Evolutionary conservation across 148 eudicot species (phyloP).

Genomic region (Chenopodium berlandieri): DNA sequence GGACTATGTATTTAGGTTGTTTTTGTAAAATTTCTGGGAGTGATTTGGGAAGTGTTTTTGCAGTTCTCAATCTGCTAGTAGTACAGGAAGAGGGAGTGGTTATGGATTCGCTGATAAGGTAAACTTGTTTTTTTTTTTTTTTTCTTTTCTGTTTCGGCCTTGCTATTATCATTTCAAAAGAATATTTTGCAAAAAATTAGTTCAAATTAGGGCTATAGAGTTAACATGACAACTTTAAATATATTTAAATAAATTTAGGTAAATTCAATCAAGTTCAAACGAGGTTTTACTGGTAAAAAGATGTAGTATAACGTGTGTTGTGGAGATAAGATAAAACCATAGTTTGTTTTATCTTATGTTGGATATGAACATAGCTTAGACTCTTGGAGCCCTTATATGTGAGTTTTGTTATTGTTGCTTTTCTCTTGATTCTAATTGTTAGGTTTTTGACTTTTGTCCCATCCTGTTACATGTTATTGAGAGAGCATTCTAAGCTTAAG

Average conservation of each 20-base stretch:
- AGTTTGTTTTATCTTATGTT: background rate
- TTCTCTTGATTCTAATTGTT: background rate
- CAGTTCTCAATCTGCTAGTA: constrained; percentile 57
- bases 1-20: background rate
- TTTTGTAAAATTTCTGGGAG: background rate
- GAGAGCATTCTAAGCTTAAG: constrained; percentile 1
- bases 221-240: background rate
- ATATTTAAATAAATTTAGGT: background rate
- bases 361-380: background rate
- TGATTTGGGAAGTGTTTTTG: constrained; percentile 9
- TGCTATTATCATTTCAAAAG: background rate
- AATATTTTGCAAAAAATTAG: background rate
- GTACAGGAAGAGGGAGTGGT: constrained; percentile 69
- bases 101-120: constrained; percentile 99
- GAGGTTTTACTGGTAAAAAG: background rate
- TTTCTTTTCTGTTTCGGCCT: background rate
- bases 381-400: too few relatives aligned
- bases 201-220: background rate
- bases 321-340: too few relatives aligned
- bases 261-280: background rate
- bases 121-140: constrained; percentile 15
- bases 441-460: background rate
- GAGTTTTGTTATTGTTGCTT: background rate
- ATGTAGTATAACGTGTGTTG: background rate
- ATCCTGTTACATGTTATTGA: background rate